A percentile compares a stretch with the other conserved stretches of the same genome.
These are phyloP conservation scores for Wickerhamiella hasegawae DNA, from an alignment of 805 yeast species.

Conservation along the genomic window DNA sequence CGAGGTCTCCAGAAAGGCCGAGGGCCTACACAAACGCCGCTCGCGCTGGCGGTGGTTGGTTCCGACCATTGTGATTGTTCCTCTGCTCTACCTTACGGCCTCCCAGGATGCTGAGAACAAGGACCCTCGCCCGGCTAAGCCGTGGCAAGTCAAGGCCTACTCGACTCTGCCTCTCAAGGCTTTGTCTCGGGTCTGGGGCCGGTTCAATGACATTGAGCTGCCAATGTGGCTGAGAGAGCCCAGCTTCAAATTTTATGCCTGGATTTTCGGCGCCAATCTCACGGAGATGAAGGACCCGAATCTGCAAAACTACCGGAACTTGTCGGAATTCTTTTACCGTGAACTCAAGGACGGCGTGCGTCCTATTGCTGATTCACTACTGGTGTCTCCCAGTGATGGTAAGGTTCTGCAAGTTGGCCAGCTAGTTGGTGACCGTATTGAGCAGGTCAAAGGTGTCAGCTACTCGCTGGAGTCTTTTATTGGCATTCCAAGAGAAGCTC, in stretches of 20 bases:
- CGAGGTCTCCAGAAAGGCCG: background rate
- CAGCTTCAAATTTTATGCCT: constrained; percentile 62
- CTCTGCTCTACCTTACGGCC: constrained; percentile 1
- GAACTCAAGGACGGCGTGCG: constrained; percentile 61
- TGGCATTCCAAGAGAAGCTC: constrained; percentile 30
- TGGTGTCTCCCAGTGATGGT: constrained; percentile 92
- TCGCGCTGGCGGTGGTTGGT: constrained; percentile 3
- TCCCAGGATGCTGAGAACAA: constrained; percentile 1
- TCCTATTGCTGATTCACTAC: constrained; percentile 48
- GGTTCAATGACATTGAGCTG: constrained; percentile 60
- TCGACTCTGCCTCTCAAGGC: constrained; percentile 83
- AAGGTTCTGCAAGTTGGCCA: constrained; percentile 71
- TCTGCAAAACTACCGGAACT: constrained; percentile 54
- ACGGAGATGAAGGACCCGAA: constrained; percentile 81
- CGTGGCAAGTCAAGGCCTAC: constrained; percentile 84
- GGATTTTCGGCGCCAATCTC: constrained; percentile 71
- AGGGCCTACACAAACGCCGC: background rate
- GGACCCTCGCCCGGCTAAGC: constrained; percentile 36
- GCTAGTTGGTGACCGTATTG: constrained; percentile 51
- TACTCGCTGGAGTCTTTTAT: constrained; percentile 77
- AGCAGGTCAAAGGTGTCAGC: constrained; percentile 93
- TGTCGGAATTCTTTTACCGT: constrained; percentile 85
- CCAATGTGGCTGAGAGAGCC: constrained; percentile 84
- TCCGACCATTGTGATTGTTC: constrained; percentile 1
- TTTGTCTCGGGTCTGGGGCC: constrained; percentile 89